Conservation (phyloP, 768 basidiomycete species). For the Cyathus striatus region DNA sequence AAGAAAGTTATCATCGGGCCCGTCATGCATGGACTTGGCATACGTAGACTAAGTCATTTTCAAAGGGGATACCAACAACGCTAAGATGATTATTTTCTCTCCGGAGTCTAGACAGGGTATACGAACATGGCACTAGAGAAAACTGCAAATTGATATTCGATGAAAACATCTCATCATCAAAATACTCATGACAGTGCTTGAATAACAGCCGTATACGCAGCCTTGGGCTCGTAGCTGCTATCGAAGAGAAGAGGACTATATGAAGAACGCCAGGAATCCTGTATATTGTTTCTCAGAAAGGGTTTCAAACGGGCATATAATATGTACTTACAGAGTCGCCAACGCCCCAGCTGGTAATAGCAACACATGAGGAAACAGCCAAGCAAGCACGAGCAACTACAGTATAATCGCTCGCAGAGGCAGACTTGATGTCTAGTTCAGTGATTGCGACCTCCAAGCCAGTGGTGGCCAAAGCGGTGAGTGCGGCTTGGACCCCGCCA, state of each 20-base stretch:
- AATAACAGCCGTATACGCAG: conserved; percentile 15
- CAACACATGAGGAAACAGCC: conserved; percentile 28
- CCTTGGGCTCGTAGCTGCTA: conserved; percentile 33
- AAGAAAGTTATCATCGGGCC: too few species aligned
- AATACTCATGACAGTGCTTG: neutral
- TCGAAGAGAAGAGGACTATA: conserved; percentile 32
- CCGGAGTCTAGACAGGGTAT: too few species aligned
- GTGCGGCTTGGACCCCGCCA: conserved; percentile 30
- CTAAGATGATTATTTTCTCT: too few species aligned
- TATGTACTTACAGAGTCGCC: conserved; percentile 26
- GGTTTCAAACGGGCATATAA: neutral
- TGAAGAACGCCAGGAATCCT: conserved; percentile 35
- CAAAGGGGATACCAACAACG: too few species aligned
- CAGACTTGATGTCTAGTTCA: conserved; percentile 32
- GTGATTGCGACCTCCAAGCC: conserved; percentile 39
- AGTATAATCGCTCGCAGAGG: conserved; percentile 29
- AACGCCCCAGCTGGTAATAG: conserved; percentile 41
- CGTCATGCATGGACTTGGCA: too few species aligned
- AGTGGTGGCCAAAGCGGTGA: conserved; percentile 30
- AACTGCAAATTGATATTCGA: neutral
- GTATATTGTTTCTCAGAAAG: neutral
- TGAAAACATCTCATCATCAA: neutral
- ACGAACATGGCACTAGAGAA: conserved; percentile 8
- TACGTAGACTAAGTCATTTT: too few species aligned
- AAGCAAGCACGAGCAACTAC: conserved; percentile 37